Evolutionary conservation across 495 filamentous ascomycete species (phyloP).

Genomic region (Massariosphaeria phaeospora): DNA sequence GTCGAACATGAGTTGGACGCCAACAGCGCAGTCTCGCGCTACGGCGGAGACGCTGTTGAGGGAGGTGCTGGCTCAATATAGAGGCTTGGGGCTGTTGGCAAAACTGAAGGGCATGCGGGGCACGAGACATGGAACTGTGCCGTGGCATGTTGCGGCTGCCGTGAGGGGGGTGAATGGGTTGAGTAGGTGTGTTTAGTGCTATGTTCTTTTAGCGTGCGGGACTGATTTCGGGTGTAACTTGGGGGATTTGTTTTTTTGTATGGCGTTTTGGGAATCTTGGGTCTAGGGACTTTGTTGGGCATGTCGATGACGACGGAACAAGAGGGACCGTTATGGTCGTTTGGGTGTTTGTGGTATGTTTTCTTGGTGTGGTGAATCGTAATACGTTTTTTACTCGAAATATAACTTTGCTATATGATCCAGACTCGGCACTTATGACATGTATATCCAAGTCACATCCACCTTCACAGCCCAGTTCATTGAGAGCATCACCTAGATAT

Average conservation of each 20-base stretch:
- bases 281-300: background rate
- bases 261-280: background rate
- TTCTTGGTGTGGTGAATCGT: too few species aligned
- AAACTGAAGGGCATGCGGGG: constrained; percentile 62
- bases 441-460: too few species aligned
- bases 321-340: too few species aligned
- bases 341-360: too few species aligned
- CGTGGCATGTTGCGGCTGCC: constrained; percentile 83
- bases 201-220: background rate
- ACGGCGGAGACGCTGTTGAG: constrained; percentile 58
- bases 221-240: background rate
- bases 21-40: constrained; percentile 29
- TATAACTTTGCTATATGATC: too few species aligned
- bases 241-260: background rate
- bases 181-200: background rate
- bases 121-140: constrained; percentile 58
- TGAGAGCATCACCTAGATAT: too few species aligned
- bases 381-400: too few species aligned
- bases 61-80: constrained; percentile 70
- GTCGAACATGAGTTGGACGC: constrained; percentile 21
- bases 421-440: too few species aligned
- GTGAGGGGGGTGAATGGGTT: constrained; percentile 53
- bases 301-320: too few species aligned
- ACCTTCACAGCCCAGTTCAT: too few species aligned
- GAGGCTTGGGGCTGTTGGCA: constrained; percentile 69